phyloP scores from a whole-genome alignment of 129 eudicot species.

The Flaveria trinervia region DNA sequence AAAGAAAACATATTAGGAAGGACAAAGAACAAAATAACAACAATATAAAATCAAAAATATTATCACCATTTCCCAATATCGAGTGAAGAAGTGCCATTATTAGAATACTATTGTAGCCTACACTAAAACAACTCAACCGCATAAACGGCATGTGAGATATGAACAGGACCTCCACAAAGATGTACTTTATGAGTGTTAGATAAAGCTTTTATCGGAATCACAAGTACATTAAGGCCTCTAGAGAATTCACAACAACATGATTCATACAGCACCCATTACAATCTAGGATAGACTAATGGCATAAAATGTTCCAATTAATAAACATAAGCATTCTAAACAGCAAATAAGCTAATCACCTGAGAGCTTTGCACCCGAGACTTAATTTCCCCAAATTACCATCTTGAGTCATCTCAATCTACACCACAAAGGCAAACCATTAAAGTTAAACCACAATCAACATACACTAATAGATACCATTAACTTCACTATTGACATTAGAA shows the following conservation, averaged over 20 bases:
- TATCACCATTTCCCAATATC: not conserved
- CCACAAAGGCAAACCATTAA: not conserved
- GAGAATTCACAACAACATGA: not conserved
- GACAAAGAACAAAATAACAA: no score
- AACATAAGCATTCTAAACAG: not conserved
- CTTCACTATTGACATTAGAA: not conserved
- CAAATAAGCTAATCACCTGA: constrained; percentile 56
- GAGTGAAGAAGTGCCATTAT: no score
- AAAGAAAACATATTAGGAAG: no score
- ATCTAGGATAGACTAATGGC: not conserved
- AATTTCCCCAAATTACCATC: constrained; percentile 79
- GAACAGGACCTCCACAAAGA: not conserved
- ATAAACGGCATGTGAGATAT: not conserved
- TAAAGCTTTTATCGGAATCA: not conserved
- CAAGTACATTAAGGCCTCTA: not conserved
- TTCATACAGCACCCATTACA: not conserved
- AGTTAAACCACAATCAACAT: not conserved
- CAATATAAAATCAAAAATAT: no score
- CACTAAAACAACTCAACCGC: not conserved
- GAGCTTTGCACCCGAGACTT: constrained; percentile 85
- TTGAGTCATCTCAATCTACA: constrained; percentile 89
- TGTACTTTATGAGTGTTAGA: not conserved
- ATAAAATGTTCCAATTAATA: not conserved
- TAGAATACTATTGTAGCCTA: not conserved
- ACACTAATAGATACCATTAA: not conserved